Evolutionary conservation across 2,329 filamentous ascomycete species (phyloP).

Genomic region (Ambrosiella cleistominuta): DNA sequence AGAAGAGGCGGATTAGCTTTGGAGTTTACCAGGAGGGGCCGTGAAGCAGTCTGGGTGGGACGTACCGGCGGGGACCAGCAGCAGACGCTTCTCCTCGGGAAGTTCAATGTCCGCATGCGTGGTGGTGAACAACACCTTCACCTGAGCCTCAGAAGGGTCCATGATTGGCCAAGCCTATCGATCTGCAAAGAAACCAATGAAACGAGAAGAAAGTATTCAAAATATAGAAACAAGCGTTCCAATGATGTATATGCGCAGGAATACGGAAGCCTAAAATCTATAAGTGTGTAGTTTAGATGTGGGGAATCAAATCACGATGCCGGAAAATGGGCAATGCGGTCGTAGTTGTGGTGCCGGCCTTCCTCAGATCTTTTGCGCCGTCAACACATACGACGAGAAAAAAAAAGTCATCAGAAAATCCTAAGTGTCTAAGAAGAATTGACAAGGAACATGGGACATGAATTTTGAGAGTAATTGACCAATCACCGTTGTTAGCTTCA

Average conservation of each 20-base stretch:
- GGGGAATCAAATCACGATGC: too few relatives aligned
- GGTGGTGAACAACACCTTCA: conserved; percentile 52
- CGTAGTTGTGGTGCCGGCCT: too few relatives aligned
- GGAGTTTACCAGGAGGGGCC: neutral
- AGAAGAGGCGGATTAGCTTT: neutral
- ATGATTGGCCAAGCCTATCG: conserved; percentile 16
- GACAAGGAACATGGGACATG: conserved; percentile 5
- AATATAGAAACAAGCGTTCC: neutral
- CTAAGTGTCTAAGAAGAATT: conserved; percentile 7
- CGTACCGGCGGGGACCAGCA: conserved; percentile 44
- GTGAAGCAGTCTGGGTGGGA: neutral
- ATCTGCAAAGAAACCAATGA: neutral
- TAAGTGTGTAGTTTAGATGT: too few relatives aligned
- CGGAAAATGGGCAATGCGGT: too few relatives aligned
- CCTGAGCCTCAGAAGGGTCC: conserved; percentile 31
- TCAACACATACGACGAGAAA: neutral
- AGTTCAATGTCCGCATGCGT: conserved; percentile 43
- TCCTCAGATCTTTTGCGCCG: neutral
- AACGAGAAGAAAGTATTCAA: neutral
- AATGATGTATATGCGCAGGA: neutral
- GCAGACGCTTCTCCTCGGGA: conserved; percentile 41
- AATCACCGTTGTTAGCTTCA: conserved; percentile 3
- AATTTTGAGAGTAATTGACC: neutral
- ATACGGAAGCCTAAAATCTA: too few relatives aligned
- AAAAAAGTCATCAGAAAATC: conserved; percentile 12